Base-by-base conservation (phyloP, 306 rosid species). In the Cucurbita pepo region DNA sequence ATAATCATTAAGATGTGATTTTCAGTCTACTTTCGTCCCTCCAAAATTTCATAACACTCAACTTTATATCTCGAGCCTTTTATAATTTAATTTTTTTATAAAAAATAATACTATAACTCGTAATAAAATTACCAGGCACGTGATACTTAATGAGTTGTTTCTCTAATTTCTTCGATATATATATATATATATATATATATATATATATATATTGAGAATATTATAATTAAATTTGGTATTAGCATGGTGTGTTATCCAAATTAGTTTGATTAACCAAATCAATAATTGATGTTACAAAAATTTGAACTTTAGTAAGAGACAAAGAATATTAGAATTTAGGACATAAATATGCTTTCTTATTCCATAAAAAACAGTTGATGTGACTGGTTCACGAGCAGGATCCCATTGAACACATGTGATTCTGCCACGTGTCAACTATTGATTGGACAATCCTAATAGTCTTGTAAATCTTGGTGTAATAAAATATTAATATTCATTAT, bases 251-350 rank as follows among this genome's bases (percentile, higher is more conserved):
- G 8, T 37, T 16, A 38, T 37, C 69, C 47, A 61, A 37, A 1
- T 61, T 61, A 38, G 1, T 61, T 61, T 61, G 48, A 61, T 61
- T 37, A 61, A 61, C 48, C 41, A 15, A 37, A 61, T 61, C 25
- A 61, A 61, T 61, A 37, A 37, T 37, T 37, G 48, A 61, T 15
- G 48, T 16, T 16, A 37, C 1, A 37, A 37, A 61, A 16, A 12
- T 37, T 36, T 7, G 67, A 61, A 61, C 13, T 61, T 61, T 16
- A 6, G 25, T 0, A 61, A 37, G 25, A 37, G 38, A 25, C 61
- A 56, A 3, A 36, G 11, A 60, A 60, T 60, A 57, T 34, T 36
- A 61, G 69, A 37, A 37, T 61, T 61, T 61, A 5, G 48, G 62
- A 22, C 45, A 7, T 8, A 38, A 61, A 43, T 8, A 61, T 61